Evolutionary conservation across 306 rosid genomes (phyloP), one percentile per base, ranked within the genome.

Genomic region (Dalbergia cochinchinensis): DNA sequence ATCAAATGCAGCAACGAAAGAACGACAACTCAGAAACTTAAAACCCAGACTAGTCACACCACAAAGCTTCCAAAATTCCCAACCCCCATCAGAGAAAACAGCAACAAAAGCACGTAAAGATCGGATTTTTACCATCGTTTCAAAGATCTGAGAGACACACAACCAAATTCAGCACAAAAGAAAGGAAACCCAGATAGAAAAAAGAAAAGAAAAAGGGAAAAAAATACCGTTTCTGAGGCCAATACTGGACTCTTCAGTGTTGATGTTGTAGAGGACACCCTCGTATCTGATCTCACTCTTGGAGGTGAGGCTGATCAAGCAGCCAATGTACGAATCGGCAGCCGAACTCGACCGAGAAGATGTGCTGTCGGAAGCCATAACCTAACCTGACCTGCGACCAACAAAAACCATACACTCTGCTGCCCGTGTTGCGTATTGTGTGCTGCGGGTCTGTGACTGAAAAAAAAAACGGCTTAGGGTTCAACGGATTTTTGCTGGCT

Each of bases 221-320:
- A 42, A 8, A n/a, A 34, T 84, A 92, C 97, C 97, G 11, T 92
- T 86, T 69, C 87, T 63, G 71, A 92, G 91, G 5, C 93, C 93
- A 65, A 92, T 90, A 74, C 94, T 92, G 80, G 93, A 92, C 76
- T 88, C 94, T 0, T 92, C 89, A 50, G 97, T 83, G 90, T 89
- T 90, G 84, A 92, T 83, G 71, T 90, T 84, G 85, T 85, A 87
- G 1, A 92, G 87, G 34, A 87, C 78, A 48, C 97, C 97, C 65
- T 92, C 94, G 44, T 92, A 92, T 84, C 94, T 85, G 81, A 92
- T 92, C 88, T 92, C 97, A 47, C 94, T 88, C 84, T 88, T 90
- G 15, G 97, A 90, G 57, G 94, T 92, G 81, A 92, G 83, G 84
- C 97, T 92, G 10, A 92, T 92, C 91, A 90, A 88, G 85, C 95